phyloP scores from a whole-genome alignment of 208 protist species.

The Trypanosoma congolense region DNA sequence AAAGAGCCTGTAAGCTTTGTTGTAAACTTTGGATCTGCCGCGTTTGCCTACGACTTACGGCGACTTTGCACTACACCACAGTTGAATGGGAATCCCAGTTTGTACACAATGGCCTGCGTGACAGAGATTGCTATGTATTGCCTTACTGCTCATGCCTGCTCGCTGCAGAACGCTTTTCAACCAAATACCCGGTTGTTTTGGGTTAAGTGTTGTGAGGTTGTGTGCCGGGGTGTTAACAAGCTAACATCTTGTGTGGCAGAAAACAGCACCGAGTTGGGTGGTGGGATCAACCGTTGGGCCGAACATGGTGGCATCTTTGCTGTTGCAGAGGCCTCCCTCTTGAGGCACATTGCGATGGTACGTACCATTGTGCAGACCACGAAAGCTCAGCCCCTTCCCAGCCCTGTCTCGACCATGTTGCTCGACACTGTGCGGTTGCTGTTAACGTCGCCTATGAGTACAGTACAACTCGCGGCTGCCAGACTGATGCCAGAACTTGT shows the following conservation, averaged over 20 bases:
- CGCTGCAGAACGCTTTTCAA: slow-evolving; percentile 39
- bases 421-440: slow-evolving; percentile 76
- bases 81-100: slow-evolving; percentile 43
- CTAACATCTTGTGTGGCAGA: slow-evolving; percentile 70
- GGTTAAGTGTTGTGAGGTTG: slow-evolving; percentile 61
- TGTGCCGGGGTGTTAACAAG: slow-evolving; percentile 65
- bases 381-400: slow-evolving; percentile 24
- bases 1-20: slow-evolving; percentile 35
- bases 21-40: slow-evolving; percentile 79
- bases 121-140: slow-evolving; percentile 72
- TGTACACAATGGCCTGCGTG: slow-evolving; percentile 72
- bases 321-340: slow-evolving; percentile 68
- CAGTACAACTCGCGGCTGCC: slow-evolving; percentile 76
- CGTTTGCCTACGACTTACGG: slow-evolving; percentile 81
- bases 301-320: slow-evolving; percentile 58
- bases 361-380: slow-evolving; percentile 47
- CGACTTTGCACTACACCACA: slow-evolving; percentile 64
- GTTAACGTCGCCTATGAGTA: slow-evolving; percentile 79
- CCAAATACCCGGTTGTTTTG: slow-evolving; percentile 33
- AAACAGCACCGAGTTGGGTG: slow-evolving; percentile 33
- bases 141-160: slow-evolving; percentile 62
- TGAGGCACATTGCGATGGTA: slow-evolving; percentile 74
- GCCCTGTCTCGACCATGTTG: slow-evolving; percentile 45
- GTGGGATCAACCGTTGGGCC: slow-evolving; percentile 25
- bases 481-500: slow-evolving; percentile 80